Evolutionary conservation across 83 land plant species (phyloP), one percentile per base, ranked within the genome.

Genomic region (Thuja plicata): DNA sequence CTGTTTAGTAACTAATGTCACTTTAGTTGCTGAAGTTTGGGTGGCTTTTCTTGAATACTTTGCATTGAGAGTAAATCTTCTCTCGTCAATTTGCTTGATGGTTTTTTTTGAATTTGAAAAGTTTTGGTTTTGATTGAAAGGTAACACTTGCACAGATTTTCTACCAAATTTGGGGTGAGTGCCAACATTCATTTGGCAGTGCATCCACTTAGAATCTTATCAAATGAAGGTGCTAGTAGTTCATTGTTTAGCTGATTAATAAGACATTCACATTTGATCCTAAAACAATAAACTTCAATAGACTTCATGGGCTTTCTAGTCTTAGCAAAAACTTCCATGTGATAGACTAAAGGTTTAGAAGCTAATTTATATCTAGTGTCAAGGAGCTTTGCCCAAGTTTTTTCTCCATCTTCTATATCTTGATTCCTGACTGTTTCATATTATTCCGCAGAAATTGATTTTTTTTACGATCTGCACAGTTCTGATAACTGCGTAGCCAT

Each of bases 401-500:
- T 46, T 46, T 46, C 8, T 46, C 10, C 50, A 0, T 46, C 50
- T 46, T 46, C 0, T 46, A 46, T 8, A 46, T 46, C 50, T 57
- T 91, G 52, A 92, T 6, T 79, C 96, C 93, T 19, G 87, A 76
- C 11, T 19, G 52, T 41, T 71, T 43, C 94, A 94, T 93, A 30
- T 94, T 92, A 37, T 86, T 60, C 37, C 94, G 92, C 27, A 94
- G 70, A n/a, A 73, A 50, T 30, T 62, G 89, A 87, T 95, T 89
- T 87, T 93, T 92, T 40, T 92, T 90, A 77, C 74, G 88, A 90
- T 95, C 93, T 15, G 94, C 89, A 7, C 46, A 74, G 9, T 94
- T 92, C 81, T 95, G 96, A 86, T 96, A 92, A 87, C 97, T 93
- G 78, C 94, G 97, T 5, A 97, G 89, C 95, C 95, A 92, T 76